Conservation (phyloP, 2,329 filamentous ascomycete species). For the Orbilia quercus region DNA sequence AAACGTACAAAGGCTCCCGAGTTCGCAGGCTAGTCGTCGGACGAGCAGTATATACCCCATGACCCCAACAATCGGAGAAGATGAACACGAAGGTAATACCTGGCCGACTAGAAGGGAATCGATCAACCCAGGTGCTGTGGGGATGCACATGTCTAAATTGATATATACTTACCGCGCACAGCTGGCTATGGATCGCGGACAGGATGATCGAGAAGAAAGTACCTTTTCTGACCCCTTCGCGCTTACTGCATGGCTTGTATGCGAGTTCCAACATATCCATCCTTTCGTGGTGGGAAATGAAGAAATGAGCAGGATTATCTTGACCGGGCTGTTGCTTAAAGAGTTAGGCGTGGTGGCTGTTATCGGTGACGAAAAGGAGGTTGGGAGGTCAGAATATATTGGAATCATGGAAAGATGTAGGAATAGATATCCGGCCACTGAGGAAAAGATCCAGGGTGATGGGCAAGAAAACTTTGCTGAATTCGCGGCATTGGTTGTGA, state of each 20-base stretch:
- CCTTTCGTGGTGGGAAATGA: slow-evolving; percentile 40
- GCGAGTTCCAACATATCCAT: slow-evolving; percentile 34
- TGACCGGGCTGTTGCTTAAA: slow-evolving; percentile 39
- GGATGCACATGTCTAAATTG: slow-evolving; percentile 40
- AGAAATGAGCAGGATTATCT: slow-evolving; percentile 46
- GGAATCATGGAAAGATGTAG: slow-evolving; percentile 27
- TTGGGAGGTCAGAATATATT: slow-evolving; percentile 26
- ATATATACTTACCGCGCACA: slow-evolving; percentile 30
- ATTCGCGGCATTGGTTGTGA: slow-evolving; percentile 42
- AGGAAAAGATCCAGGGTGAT: background rate
- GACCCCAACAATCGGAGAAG: slow-evolving; percentile 1
- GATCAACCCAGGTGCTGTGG: slow-evolving; percentile 32
- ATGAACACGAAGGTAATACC: background rate
- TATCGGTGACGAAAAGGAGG: slow-evolving; percentile 24
- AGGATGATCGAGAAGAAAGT: slow-evolving; percentile 7
- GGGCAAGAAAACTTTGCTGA: slow-evolving; percentile 37
- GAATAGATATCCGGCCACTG: slow-evolving; percentile 3
- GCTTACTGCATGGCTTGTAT: slow-evolving; percentile 28
- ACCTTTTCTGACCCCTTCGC: slow-evolving; percentile 42
- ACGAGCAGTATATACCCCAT: slow-evolving; percentile 9
- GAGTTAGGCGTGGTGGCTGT: slow-evolving; percentile 30
- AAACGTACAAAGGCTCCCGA: background rate
- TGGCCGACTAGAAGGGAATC: slow-evolving; percentile 15
- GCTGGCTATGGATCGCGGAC: slow-evolving; percentile 21
- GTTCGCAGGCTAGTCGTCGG: background rate